phyloP scores from a whole-genome alignment of 1,139 yeast species.

The Geotrichum candidum region DNA sequence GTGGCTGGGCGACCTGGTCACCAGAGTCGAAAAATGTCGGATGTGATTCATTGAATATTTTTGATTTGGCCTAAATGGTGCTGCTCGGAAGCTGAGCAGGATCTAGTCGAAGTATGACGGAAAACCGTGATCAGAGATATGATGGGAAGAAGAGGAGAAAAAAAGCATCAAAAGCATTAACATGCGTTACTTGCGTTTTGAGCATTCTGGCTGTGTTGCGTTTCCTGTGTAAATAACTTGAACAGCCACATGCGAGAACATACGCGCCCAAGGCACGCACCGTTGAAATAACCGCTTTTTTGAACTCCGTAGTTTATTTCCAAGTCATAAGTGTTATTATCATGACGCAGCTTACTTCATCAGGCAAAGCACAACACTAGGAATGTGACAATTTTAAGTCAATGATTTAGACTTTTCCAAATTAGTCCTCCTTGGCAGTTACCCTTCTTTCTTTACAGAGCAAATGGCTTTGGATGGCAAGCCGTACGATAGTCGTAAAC shows the following conservation, averaged over 20 bases:
- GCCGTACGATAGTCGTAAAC: background rate
- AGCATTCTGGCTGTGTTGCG: no score
- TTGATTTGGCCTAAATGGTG: background rate
- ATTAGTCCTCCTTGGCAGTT: background rate
- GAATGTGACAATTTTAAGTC: background rate
- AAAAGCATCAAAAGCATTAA: no score
- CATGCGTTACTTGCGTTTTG: no score
- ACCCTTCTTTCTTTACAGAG: background rate
- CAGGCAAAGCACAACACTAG: background rate
- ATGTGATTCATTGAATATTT: background rate
- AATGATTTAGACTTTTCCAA: background rate
- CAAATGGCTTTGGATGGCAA: background rate
- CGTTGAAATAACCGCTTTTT: no score
- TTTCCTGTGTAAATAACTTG: no score
- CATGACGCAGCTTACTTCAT: background rate
- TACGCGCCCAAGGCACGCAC: no score
- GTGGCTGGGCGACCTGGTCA: constrained; percentile 4
- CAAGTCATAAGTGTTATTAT: no score
- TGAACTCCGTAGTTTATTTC: no score
- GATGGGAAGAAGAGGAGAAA: background rate
- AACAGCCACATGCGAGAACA: no score
- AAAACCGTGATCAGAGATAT: background rate
- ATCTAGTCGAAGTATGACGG: no score
- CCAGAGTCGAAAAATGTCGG: constrained; percentile 2
- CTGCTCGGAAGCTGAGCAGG: background rate